Percentiles rank a stretch among this genome's conserved stretches.
phyloP scores from a whole-genome alignment of 305 asterid species.

The Nicotiana rustica region DNA sequence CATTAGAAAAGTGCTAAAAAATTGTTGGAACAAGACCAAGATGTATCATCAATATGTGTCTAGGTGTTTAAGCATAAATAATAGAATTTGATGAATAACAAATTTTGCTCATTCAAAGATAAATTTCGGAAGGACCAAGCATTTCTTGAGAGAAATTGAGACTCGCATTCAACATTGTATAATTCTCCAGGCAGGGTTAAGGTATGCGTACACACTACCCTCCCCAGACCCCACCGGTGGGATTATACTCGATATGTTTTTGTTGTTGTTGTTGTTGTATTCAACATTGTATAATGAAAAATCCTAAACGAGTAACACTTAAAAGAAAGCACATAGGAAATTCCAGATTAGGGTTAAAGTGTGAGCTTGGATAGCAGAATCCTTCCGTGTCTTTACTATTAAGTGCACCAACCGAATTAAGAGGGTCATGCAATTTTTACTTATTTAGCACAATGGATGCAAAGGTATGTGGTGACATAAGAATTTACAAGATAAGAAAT shows the following conservation, averaged over 20 bases:
- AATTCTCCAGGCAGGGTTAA: no score
- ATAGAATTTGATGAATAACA: neutral
- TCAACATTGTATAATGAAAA: neutral
- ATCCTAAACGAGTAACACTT: neutral
- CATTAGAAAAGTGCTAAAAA: neutral
- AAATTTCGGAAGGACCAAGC: neutral
- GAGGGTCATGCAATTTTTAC: neutral
- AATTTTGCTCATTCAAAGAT: neutral
- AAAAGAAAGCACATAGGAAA: neutral
- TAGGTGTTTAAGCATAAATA: neutral
- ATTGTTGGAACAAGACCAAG: neutral
- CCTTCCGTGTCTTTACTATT: neutral
- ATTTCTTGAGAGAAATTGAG: neutral
- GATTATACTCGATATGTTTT: no score
- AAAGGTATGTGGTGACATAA: no score
- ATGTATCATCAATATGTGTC: neutral
- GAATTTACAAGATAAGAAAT: no score
- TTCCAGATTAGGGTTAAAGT: neutral
- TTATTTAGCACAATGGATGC: neutral
- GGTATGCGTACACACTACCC: no score
- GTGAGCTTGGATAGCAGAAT: constrained; percentile 9
- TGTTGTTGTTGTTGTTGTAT: no score
- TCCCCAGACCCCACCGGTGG: no score
- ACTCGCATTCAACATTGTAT: neutral
- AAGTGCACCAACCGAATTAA: neutral